Evolutionary conservation across 148 eudicot genomes (phyloP).

Genomic region (Rhododendron simsii): DNA sequence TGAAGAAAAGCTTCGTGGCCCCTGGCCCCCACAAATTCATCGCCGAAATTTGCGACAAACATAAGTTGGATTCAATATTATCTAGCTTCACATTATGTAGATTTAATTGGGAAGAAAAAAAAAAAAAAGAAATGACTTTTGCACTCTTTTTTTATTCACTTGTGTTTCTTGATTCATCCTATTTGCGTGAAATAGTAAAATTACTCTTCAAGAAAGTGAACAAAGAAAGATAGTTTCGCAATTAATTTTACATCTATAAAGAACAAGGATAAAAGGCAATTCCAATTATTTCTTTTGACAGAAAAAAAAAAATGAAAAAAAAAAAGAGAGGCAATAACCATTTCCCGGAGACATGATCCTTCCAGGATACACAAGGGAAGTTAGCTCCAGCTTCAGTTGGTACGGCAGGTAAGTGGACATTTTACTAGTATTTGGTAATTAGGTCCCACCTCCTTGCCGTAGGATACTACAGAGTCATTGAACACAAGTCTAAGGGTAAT

Average conservation of each 20-base stretch:
- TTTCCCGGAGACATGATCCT: background rate
- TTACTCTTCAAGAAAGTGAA: background rate
- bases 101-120: background rate
- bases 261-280: no score
- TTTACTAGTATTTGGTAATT: no score
- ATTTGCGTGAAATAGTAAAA: background rate
- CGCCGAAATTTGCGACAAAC: background rate
- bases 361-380: background rate
- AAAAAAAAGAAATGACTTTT: background rate
- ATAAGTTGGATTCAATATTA: background rate
- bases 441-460: no score
- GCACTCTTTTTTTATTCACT: background rate
- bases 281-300: no score
- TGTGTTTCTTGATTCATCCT: background rate
- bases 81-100: background rate
- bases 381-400: no score
- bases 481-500: background rate
- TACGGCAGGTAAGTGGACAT: no score
- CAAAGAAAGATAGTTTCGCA: background rate
- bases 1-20: no score
- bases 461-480: background rate
- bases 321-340: no score
- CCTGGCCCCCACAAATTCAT: background rate
- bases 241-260: background rate
- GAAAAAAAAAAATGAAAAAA: no score